Evolutionary conservation across 805 yeast genomes (phyloP).

Genomic region (Wickerhamomyces ciferrii): DNA sequence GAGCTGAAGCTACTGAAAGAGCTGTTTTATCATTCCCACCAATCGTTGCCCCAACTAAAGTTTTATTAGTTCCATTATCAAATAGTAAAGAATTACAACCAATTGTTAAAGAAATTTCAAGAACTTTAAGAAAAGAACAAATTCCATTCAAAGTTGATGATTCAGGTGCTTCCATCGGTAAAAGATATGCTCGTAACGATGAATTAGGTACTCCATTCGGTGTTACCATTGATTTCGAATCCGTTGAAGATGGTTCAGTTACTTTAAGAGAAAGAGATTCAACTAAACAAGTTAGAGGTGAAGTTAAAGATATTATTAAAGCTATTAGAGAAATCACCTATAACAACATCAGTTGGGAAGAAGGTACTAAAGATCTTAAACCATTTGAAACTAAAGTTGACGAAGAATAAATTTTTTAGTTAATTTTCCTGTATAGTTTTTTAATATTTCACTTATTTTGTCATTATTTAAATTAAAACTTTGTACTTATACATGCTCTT

Average conservation of each 20-base stretch:
- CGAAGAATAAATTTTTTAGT: constrained; percentile 15
- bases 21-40: constrained; percentile 93
- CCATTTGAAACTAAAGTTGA: constrained; percentile 71
- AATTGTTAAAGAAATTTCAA: constrained; percentile 62
- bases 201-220: constrained; percentile 99
- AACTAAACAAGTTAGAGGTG: constrained; percentile 94
- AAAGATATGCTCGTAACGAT: constrained; percentile 96
- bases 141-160: constrained; percentile 96
- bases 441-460: neutral
- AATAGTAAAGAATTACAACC: constrained; percentile 78
- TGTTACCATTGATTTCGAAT: constrained; percentile 92
- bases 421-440: neutral
- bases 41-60: constrained; percentile 95
- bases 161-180: constrained; percentile 95
- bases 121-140: constrained; percentile 68
- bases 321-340: constrained; percentile 77
- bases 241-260: constrained; percentile 79
- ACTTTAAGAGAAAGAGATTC: constrained; percentile 97
- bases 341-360: constrained; percentile 74
- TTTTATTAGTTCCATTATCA: constrained; percentile 89
- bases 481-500: too few species aligned
- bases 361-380: constrained; percentile 69
- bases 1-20: constrained; percentile 87
- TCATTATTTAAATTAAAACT: neutral
- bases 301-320: constrained; percentile 61